These are phyloP conservation scores for Kalmusia sp. DNA, from an alignment of 2,329 filamentous ascomycete genomes.

Conservation along the genomic window DNA sequence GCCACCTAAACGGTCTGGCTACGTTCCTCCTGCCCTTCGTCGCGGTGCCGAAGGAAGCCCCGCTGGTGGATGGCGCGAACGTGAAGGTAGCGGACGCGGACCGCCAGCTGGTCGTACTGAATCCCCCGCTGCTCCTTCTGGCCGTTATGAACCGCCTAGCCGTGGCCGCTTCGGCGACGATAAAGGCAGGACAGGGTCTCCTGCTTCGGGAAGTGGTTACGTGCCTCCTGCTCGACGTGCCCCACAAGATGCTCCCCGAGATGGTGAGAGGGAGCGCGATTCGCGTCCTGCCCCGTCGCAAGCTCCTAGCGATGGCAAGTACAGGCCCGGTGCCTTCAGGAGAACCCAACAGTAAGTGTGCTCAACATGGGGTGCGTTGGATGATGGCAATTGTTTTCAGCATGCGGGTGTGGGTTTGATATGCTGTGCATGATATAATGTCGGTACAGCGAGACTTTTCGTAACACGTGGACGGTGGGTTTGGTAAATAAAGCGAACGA, in stretches of 20 bases:
- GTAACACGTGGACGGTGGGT: slow-evolving; percentile 1
- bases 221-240: slow-evolving; percentile 36
- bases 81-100: slow-evolving; percentile 43
- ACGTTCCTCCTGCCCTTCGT: slow-evolving; percentile 56
- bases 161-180: slow-evolving; percentile 40
- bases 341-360: slow-evolving; percentile 17
- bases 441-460: background rate
- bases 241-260: slow-evolving; percentile 29
- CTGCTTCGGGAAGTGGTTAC: slow-evolving; percentile 39
- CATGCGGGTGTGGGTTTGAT: background rate
- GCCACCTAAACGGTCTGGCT: slow-evolving; percentile 50
- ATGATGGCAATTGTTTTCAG: background rate
- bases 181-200: slow-evolving; percentile 35
- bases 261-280: slow-evolving; percentile 33
- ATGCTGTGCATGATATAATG: slow-evolving; percentile 8
- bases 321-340: slow-evolving; percentile 48
- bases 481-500: background rate
- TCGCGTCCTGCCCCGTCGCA: slow-evolving; percentile 29
- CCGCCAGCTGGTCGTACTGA: slow-evolving; percentile 35
- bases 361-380: slow-evolving; percentile 10
- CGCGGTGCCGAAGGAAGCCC: slow-evolving; percentile 37
- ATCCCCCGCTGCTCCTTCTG: slow-evolving; percentile 37
- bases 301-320: slow-evolving; percentile 45
- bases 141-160: slow-evolving; percentile 38
- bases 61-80: slow-evolving; percentile 46